phyloP scores from a whole-genome alignment of 768 basidiomycete genomes.

The Lactarius pseudohatsudake region DNA sequence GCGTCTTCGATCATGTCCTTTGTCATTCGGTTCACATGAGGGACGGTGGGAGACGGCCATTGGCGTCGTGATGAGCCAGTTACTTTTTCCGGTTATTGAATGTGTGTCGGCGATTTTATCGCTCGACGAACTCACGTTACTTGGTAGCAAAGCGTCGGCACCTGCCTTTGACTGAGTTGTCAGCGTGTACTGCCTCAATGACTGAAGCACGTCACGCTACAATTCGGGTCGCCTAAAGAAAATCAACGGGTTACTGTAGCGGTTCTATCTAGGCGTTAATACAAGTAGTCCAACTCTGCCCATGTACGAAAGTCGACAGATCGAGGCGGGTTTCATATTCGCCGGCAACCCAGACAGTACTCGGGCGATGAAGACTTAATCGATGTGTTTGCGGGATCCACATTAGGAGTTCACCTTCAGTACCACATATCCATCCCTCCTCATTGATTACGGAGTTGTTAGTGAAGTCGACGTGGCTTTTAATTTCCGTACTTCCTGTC shows the following conservation, averaged over 20 bases:
- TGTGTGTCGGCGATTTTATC: too few species aligned
- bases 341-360: not conserved
- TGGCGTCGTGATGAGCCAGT: too few species aligned
- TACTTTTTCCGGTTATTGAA: too few species aligned
- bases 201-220: too few species aligned
- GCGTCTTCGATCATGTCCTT: constrained; percentile 73
- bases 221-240: not conserved
- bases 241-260: too few species aligned
- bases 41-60: too few species aligned
- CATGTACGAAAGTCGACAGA: not conserved
- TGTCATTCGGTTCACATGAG: constrained; percentile 63
- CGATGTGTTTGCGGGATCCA: not conserved
- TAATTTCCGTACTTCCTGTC: not conserved
- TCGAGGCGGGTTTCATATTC: not conserved
- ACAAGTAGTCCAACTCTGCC: not conserved
- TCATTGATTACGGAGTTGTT: not conserved
- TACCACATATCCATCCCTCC: not conserved
- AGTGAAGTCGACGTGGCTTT: not conserved
- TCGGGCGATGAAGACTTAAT: not conserved
- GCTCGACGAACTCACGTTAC: too few species aligned
- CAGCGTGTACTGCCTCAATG: too few species aligned
- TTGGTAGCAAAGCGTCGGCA: too few species aligned
- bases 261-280: not conserved
- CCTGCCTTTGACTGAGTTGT: too few species aligned
- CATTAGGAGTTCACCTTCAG: not conserved